phyloP scores from a whole-genome alignment of 163 green algal genomes.

The Volvox carteri region DNA sequence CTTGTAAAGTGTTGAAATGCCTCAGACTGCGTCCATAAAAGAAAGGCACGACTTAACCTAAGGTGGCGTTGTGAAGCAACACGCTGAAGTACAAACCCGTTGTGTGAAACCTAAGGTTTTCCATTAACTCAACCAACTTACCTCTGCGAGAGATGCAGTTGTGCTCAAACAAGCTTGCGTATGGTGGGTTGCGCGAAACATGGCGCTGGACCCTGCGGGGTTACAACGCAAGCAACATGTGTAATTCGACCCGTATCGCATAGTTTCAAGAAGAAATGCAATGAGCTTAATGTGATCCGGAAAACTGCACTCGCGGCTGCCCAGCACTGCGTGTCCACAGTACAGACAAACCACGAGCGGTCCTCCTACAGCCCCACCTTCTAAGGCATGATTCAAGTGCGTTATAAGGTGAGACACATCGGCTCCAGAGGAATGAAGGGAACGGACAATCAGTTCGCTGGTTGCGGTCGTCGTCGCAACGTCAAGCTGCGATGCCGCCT shows the following conservation, averaged over 20 bases:
- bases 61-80: no score
- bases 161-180: background rate
- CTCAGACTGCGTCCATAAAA: background rate
- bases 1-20: background rate
- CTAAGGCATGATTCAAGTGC: constrained; percentile 50
- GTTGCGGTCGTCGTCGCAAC: constrained; percentile 16
- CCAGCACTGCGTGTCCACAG: background rate
- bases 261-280: background rate
- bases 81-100: background rate
- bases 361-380: constrained; percentile 35
- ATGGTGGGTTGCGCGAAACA: constrained; percentile 38
- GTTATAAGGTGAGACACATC: constrained; percentile 23
- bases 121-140: background rate
- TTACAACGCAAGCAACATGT: background rate
- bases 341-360: no score
- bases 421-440: constrained; percentile 15
- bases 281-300: no score
- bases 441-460: constrained; percentile 16
- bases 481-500: constrained; percentile 21
- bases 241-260: background rate
- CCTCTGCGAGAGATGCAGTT: background rate
- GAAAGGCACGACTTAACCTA: background rate
- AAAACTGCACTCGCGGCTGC: background rate
- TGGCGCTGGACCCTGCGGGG: constrained; percentile 12
- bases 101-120: background rate